These are phyloP conservation scores for Aspergillus tamarii DNA, from an alignment of 2,329 filamentous ascomycete genomes.

Conservation along the genomic window DNA sequence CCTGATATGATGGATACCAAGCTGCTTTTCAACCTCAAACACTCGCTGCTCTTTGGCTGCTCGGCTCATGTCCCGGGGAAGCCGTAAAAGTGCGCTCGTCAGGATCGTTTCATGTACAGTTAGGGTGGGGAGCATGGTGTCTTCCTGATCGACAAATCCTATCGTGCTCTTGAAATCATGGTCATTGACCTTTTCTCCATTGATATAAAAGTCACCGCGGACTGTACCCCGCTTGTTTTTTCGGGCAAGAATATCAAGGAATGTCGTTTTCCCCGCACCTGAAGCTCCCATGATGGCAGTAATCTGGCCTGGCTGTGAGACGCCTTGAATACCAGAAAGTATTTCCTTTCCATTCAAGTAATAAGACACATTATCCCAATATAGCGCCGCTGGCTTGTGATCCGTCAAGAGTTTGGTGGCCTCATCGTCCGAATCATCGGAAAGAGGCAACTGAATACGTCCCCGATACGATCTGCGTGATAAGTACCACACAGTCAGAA, in stretches of 20 bases:
- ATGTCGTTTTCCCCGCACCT: constrained; percentile 95
- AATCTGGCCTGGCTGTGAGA: constrained; percentile 92
- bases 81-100: constrained; percentile 85
- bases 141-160: constrained; percentile 97
- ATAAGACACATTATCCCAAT: constrained; percentile 88
- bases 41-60: constrained; percentile 89
- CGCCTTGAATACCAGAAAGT: constrained; percentile 75
- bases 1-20: constrained; percentile 91
- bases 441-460: constrained; percentile 73
- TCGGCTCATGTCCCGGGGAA: constrained; percentile 89
- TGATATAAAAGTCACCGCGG: constrained; percentile 84
- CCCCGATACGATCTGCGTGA: constrained; percentile 69
- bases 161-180: constrained; percentile 87
- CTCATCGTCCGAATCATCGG: constrained; percentile 87
- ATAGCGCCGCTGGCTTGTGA: constrained; percentile 85
- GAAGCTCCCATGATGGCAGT: constrained; percentile 98
- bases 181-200: constrained; percentile 86
- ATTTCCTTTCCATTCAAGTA: constrained; percentile 86
- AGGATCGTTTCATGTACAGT: constrained; percentile 98
- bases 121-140: constrained; percentile 92
- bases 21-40: constrained; percentile 89
- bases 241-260: constrained; percentile 90
- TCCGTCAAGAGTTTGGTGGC: constrained; percentile 83
- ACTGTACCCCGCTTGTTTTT: constrained; percentile 91
- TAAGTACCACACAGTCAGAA: constrained; percentile 84